phyloP scores from a whole-genome alignment of 2,329 filamentous ascomycete species.

The Aspergillus bombycis region DNA sequence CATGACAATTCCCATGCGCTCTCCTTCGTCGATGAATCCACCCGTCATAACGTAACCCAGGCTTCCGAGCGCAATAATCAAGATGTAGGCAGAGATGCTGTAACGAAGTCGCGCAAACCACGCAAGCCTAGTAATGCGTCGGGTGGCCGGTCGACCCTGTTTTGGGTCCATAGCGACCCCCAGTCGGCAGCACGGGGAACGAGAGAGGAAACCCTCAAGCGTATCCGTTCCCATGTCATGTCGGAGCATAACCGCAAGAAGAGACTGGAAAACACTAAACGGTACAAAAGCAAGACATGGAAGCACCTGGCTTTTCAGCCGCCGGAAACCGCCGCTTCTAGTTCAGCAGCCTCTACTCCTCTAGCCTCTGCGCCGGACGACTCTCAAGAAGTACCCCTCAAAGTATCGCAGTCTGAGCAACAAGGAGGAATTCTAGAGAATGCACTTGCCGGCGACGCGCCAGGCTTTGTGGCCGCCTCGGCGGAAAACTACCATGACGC shows the following conservation, averaged over 20 bases:
- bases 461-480: conserved; percentile 11
- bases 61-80: conserved; percentile 13
- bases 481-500: conserved; percentile 18
- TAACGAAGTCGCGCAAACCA: conserved; percentile 38
- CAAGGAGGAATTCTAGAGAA: conserved; percentile 18
- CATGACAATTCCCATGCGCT: conserved; percentile 1
- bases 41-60: background rate
- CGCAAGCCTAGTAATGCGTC: conserved; percentile 36
- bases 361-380: conserved; percentile 4
- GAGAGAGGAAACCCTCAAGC: conserved; percentile 43
- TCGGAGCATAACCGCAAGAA: conserved; percentile 48
- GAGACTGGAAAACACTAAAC: conserved; percentile 42
- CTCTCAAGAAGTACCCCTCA: conserved; percentile 3
- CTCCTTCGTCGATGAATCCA: conserved; percentile 12
- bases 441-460: conserved; percentile 12
- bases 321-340: conserved; percentile 28
- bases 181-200: conserved; percentile 41
- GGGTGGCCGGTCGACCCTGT: conserved; percentile 38
- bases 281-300: conserved; percentile 43
- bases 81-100: conserved; percentile 23
- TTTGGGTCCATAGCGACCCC: conserved; percentile 45
- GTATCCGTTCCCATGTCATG: conserved; percentile 48
- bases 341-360: conserved; percentile 11
- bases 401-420: conserved; percentile 7
- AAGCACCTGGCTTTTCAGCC: conserved; percentile 41